phyloP scores from a whole-genome alignment of 768 basidiomycete genomes.

The Artomyces pyxidatus region DNA sequence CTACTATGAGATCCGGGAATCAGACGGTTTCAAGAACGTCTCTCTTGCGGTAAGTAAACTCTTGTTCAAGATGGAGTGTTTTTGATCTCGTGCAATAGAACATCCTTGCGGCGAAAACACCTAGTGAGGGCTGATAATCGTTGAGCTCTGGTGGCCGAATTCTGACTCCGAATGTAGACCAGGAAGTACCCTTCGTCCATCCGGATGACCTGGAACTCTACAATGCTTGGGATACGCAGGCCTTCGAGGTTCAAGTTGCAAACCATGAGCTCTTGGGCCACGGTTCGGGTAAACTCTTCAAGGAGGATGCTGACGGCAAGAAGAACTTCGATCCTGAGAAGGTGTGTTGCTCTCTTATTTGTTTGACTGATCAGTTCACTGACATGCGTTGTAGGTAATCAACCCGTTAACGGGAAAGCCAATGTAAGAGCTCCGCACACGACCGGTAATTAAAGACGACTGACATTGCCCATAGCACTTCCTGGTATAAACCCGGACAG shows the following conservation, averaged over 20 bases:
- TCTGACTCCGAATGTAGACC: conserved; percentile 36
- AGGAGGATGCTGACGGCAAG: conserved; percentile 65
- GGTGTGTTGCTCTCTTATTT: too few species aligned
- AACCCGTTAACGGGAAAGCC: conserved; percentile 76
- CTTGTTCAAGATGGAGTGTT: background rate
- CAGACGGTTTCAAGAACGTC: conserved; percentile 84
- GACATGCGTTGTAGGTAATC: conserved; percentile 41
- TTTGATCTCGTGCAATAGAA: conserved; percentile 38
- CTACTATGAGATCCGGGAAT: conserved; percentile 78
- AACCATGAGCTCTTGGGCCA: conserved; percentile 87
- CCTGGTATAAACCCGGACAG: conserved; percentile 88
- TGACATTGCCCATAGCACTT: conserved; percentile 35
- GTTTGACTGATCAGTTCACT: too few species aligned
- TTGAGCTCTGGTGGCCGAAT: background rate
- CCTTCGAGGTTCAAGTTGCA: conserved; percentile 85
- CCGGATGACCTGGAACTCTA: conserved; percentile 70
- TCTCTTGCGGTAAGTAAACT: conserved; percentile 55
- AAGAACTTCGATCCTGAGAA: conserved; percentile 77
- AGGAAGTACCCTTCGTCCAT: conserved; percentile 76
- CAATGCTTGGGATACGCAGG: conserved; percentile 67
- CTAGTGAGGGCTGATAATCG: conserved; percentile 36
- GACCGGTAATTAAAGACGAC: too few species aligned
- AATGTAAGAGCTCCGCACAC: conserved; percentile 36
- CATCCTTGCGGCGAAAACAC: conserved; percentile 81
- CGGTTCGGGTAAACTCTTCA: conserved; percentile 77